These are phyloP conservation scores for Wallacemonas sp. DNA, from an alignment of 208 protist genomes.

Conservation along the genomic window DNA sequence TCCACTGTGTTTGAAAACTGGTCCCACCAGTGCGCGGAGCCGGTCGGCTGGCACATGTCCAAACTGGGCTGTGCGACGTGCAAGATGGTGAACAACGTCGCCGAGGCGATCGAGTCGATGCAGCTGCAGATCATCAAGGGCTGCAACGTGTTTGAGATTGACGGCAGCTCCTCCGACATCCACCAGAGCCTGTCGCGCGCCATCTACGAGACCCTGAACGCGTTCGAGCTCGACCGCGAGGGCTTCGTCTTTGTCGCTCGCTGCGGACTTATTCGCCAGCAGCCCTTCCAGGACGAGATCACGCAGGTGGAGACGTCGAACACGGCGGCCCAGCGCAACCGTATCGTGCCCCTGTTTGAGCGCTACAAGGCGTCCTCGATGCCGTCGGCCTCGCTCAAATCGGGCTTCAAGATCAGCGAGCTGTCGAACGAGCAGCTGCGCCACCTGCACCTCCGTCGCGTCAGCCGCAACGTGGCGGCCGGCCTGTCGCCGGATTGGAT, in stretches of 20 bases:
- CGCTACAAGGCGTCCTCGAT: constrained; percentile 86
- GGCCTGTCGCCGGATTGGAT: constrained; percentile 86
- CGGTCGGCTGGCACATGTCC: constrained; percentile 83
- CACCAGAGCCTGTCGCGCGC: constrained; percentile 78
- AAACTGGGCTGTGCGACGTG: constrained; percentile 82
- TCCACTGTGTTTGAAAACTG: constrained; percentile 89
- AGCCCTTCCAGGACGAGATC: constrained; percentile 79
- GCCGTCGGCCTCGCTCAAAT: constrained; percentile 82
- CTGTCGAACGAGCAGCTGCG: constrained; percentile 75
- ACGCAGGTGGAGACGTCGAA: constrained; percentile 78
- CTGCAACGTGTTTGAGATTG: constrained; percentile 89
- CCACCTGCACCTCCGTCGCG: constrained; percentile 71
- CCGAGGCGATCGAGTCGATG: constrained; percentile 82
- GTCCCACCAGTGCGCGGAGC: constrained; percentile 62
- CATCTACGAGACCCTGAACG: constrained; percentile 78
- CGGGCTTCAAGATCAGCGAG: constrained; percentile 82
- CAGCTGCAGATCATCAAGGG: constrained; percentile 91
- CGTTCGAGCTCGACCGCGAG: constrained; percentile 88
- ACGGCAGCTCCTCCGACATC: constrained; percentile 74
- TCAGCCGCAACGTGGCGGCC: constrained; percentile 55
- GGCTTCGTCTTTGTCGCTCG: constrained; percentile 83
- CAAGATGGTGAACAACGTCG: constrained; percentile 86
- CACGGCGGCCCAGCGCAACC: constrained; percentile 71
- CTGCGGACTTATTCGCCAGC: constrained; percentile 78
- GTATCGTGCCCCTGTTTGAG: constrained; percentile 86